Conservation (phyloP, 2,329 filamentous ascomycete genomes). For the Venturiaceae sp. region DNA sequence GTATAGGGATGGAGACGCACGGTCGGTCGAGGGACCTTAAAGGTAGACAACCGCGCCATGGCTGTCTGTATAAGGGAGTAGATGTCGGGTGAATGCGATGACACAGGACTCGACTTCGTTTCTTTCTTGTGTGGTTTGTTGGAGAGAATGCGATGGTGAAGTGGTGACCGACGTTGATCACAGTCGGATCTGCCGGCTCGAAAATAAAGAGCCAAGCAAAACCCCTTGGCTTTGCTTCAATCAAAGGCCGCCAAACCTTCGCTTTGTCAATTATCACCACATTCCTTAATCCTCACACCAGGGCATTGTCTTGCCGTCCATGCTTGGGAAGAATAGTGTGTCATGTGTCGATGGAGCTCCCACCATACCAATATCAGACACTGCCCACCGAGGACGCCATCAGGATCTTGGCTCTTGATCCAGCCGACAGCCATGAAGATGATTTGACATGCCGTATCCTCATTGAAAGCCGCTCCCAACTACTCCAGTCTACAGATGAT, state of each 20-base stretch:
- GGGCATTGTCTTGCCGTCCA: neutral
- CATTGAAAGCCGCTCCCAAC: neutral
- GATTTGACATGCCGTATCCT: neutral
- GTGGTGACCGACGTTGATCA: neutral
- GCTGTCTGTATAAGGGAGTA: neutral
- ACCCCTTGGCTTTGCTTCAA: neutral
- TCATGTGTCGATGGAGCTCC: neutral
- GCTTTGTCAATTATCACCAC: neutral
- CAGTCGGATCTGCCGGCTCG: neutral
- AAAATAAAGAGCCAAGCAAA: too few relatives aligned
- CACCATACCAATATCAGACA: neutral
- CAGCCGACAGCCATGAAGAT: neutral
- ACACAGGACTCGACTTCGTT: neutral
- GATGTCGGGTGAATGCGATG: neutral
- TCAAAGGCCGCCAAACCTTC: neutral
- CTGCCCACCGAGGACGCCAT: neutral
- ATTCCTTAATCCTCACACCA: neutral
- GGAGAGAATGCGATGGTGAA: neutral
- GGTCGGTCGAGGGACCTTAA: constrained; percentile 2
- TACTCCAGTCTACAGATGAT: neutral
- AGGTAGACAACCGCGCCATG: neutral
- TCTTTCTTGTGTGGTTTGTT: too few relatives aligned
- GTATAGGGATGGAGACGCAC: neutral
- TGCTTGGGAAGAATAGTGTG: neutral
- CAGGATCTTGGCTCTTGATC: neutral